phyloP scores from a whole-genome alignment of 805 yeast species.

The Candida golubevii region DNA sequence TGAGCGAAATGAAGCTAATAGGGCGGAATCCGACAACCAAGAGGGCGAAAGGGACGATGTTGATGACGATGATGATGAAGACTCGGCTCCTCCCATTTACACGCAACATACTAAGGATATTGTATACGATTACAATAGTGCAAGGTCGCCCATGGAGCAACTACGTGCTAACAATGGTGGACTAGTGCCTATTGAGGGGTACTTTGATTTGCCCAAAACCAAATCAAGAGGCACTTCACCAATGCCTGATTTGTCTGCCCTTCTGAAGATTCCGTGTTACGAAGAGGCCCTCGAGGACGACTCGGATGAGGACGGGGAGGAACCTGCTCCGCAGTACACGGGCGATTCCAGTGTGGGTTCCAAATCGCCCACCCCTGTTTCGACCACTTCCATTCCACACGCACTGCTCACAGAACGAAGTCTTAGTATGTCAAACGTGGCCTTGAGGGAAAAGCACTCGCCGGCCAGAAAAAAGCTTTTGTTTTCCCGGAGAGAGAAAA shows the following conservation, averaged over 20 bases:
- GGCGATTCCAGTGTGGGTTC: conserved; percentile 2
- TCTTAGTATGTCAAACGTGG: conserved; percentile 11
- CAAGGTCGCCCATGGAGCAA: conserved; percentile 37
- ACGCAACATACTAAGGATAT: conserved; percentile 36
- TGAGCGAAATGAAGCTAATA: background rate
- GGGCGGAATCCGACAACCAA: too few species aligned
- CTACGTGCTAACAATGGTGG: conserved; percentile 21
- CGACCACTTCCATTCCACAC: conserved; percentile 1
- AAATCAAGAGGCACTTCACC: conserved; percentile 12
- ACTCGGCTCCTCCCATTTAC: conserved; percentile 43
- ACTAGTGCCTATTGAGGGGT: conserved; percentile 21
- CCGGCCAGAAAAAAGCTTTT: conserved; percentile 7
- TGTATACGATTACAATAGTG: conserved; percentile 32
- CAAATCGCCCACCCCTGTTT: conserved; percentile 1
- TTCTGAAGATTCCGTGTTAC: conserved; percentile 36
- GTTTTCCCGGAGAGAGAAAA: conserved; percentile 9
- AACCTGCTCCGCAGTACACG: conserved; percentile 21
- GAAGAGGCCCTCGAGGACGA: conserved; percentile 38
- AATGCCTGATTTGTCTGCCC: conserved; percentile 21
- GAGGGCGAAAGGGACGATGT: conserved; percentile 9
- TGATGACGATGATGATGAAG: conserved; percentile 18
- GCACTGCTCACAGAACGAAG: conserved; percentile 7
- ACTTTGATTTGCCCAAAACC: conserved; percentile 28
- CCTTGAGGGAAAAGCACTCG: conserved; percentile 3
- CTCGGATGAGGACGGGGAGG: conserved; percentile 20